phyloP scores from a whole-genome alignment of 495 filamentous ascomycete species.

The Penicillium diatomitis region DNA sequence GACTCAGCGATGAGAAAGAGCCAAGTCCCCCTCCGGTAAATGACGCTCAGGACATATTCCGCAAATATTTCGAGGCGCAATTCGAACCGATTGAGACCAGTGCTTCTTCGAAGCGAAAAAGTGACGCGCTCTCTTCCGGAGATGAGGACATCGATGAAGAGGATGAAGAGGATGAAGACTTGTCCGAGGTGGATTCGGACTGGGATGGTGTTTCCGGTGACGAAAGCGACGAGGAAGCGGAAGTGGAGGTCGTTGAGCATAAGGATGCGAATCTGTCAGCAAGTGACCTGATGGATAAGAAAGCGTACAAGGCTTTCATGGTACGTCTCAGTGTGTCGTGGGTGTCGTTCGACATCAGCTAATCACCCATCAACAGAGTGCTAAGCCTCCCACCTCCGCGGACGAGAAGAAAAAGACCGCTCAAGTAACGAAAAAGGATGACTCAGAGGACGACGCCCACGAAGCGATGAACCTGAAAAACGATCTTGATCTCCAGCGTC shows the following conservation, averaged over 20 bases:
- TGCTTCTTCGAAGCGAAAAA: slow-evolving; percentile 10
- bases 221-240: slow-evolving; percentile 21
- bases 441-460: slow-evolving; percentile 35
- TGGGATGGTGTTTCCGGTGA: slow-evolving; percentile 59
- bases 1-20: slow-evolving; percentile 12
- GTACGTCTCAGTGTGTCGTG: slow-evolving; percentile 31
- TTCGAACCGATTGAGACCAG: slow-evolving; percentile 58
- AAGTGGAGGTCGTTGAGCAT: slow-evolving; percentile 61
- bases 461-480: slow-evolving; percentile 71
- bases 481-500: slow-evolving; percentile 80
- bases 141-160: slow-evolving; percentile 17
- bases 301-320: slow-evolving; percentile 70
- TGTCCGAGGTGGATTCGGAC: slow-evolving; percentile 26
- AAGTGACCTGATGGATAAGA: slow-evolving; percentile 44
- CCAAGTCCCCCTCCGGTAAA: slow-evolving; percentile 13
- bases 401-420: slow-evolving; percentile 21
- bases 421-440: slow-evolving; percentile 31
- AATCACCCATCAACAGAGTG: slow-evolving; percentile 22
- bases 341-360: background rate
- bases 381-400: slow-evolving; percentile 41
- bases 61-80: slow-evolving; percentile 75
- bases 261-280: slow-evolving; percentile 24
- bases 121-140: slow-evolving; percentile 11
- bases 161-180: slow-evolving; percentile 28
- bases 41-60: slow-evolving; percentile 49